These are phyloP conservation scores for Aspergillus bridgeri DNA, from an alignment of 495 filamentous ascomycete genomes.

Conservation along the genomic window DNA sequence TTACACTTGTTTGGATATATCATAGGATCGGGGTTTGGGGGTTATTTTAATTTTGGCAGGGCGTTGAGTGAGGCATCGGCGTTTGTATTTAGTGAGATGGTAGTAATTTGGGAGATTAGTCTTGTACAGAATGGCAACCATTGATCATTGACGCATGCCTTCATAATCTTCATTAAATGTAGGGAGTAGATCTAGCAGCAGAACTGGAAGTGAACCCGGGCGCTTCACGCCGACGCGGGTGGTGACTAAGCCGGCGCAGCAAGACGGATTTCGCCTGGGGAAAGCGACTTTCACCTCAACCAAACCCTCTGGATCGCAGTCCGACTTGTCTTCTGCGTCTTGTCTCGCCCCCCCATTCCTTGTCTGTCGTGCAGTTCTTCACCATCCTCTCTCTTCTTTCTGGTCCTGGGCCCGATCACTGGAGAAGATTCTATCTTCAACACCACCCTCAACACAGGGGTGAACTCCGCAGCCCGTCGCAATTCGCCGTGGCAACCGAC, in stretches of 20 bases:
- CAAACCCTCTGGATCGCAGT: conserved; percentile 30
- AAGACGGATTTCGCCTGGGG: conserved; percentile 43
- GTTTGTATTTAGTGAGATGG: background rate
- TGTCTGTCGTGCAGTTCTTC: background rate
- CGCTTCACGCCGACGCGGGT: background rate
- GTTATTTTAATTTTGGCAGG: background rate
- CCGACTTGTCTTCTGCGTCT: conserved; percentile 4
- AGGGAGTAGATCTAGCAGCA: too few species aligned
- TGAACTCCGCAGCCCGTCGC: conserved; percentile 14
- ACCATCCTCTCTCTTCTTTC: background rate
- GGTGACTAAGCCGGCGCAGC: conserved; percentile 40
- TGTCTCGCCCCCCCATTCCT: conserved; percentile 7
- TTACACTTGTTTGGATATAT: background rate
- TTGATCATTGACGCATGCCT: background rate
- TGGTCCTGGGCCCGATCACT: conserved; percentile 1
- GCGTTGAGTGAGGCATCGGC: conserved; percentile 4
- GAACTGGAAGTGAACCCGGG: too few species aligned
- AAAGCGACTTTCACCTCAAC: conserved; percentile 41
- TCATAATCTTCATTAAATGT: too few species aligned
- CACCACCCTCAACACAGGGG: conserved; percentile 13
- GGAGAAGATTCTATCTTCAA: conserved; percentile 12
- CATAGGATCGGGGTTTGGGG: background rate
- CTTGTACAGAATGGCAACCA: background rate
- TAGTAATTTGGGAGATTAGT: background rate
- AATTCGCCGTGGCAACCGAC: conserved; percentile 22